Evolutionary conservation across 2,329 filamentous ascomycete species (phyloP), one percentile per base, ranked within the genome.

Genomic region (Acephala macrosclerotiorum): DNA sequence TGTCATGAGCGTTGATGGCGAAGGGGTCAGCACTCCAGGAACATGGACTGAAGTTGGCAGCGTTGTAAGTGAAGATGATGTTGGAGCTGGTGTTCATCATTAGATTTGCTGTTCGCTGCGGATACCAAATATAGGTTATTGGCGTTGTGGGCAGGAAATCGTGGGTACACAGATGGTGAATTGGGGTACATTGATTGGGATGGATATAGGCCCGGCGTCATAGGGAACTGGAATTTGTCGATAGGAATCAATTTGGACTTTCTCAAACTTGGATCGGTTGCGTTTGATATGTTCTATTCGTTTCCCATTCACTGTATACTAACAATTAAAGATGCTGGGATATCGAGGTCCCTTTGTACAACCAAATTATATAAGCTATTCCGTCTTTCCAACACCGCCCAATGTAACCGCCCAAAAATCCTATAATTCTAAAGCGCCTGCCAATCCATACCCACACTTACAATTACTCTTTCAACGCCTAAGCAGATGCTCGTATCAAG

Each of bases 11-110:
- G 84, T 87, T 69, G 86, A 84, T 71, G 85, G 85, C 36, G 76
- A 77, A 11, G 86, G 85, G 35, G 83, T 89, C 72, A 76, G 81
- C 62, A 90, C 87, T 0, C 87, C 88, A 0, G 82, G 83, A 1
- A 88, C 85, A 75, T 90, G 88, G 88, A 88, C 85, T 7, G 88
- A 90, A 73, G 83, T 90, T 16, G 88, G 86, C 66, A 90, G 87
- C 68, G 83, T 87, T 14, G 79, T 89, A 29, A 89, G 87, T 73
- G 75, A 76, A 57, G 72, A 74, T 64, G 75, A 76, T 71, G 65
- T 70, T 64, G 72, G 60, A 33, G 22, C 51, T 58, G 65, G 66
- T 29, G 49, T 72, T 20, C 70, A 72, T 45, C 70, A 73, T 68
- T 75, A 73, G 65, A 71, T 42, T 57, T 67, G 7, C 22, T 62